These are phyloP conservation scores for Chaetothyriales sp. DNA, from an alignment of 2,329 filamentous ascomycete genomes.

Conservation along the genomic window DNA sequence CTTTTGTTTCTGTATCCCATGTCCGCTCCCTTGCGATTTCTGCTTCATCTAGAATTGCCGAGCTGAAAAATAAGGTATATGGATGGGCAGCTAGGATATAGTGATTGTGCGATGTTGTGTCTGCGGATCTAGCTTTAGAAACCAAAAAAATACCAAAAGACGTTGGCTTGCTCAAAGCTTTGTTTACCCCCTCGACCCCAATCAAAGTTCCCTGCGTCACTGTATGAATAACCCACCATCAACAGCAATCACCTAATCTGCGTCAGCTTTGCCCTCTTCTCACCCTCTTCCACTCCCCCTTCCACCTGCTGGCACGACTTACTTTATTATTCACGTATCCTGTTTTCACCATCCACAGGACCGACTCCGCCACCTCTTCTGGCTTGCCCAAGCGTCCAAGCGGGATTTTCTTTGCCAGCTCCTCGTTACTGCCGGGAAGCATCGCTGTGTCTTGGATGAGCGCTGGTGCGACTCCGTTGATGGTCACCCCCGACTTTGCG, in stretches of 20 bases:
- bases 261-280: not conserved
- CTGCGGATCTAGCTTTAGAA: not conserved
- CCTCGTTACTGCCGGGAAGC: constrained; percentile 27
- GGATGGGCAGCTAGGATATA: not conserved
- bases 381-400: constrained; percentile 32
- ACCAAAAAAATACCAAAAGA: not conserved
- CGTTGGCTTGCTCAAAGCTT: too few relatives aligned
- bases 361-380: constrained; percentile 35
- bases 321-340: constrained; percentile 23
- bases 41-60: not conserved
- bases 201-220: constrained; percentile 3
- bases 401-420: constrained; percentile 25
- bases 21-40: not conserved
- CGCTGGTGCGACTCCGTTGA: constrained; percentile 37
- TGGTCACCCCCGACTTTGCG: constrained; percentile 32
- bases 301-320: constrained; percentile 22
- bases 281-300: not conserved
- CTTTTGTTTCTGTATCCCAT: not conserved
- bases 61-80: not conserved
- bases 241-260: constrained; percentile 28
- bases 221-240: constrained; percentile 28
- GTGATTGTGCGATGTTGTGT: not conserved
- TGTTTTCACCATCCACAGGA: constrained; percentile 35
- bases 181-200: too few relatives aligned
- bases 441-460: constrained; percentile 34